Evolutionary conservation across 257 asterid species (phyloP), one percentile per base, ranked within the genome.

Genomic region (Gentiana macrophylla): DNA sequence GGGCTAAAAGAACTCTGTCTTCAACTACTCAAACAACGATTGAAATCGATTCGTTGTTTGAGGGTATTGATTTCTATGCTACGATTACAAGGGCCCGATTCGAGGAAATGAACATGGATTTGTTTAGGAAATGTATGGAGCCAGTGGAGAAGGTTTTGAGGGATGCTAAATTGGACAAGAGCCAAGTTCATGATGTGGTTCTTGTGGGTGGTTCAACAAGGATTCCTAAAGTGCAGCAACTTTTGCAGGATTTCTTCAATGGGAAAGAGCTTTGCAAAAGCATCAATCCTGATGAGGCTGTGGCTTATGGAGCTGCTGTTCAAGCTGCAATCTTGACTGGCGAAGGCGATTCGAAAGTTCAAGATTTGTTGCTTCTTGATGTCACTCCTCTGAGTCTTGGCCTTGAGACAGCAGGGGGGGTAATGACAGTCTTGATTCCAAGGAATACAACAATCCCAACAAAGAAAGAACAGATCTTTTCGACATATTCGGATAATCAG

Each of bases 201-300:
- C 54, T 70, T 10, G 72, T 70, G 33, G 76, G 76, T 12, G 75
- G 71, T 38, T 64, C 71, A n/a, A 70, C 75, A 35, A 36, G 75
- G n/a, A 70, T 70, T 4, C 75, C 75, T 32, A 70, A 70, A 57
- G 75, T 70, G 63, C 75, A 64, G 15, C 61, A 64, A n/a, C 35
- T 70, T 2, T 65, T 70, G 67, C 64, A 65, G n/a, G 75, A 70
- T 56, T 65, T 70, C 67, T 64, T 70, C 60, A 63, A 64, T 51
- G 70, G 75, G 13, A 70, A 70, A 64, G 75, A 64, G 51, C 75
- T 62, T 2, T 55, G 56, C 49, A 64, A 65, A 35, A 66, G 75
- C 12, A 49, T 64, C 32, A 64, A 70, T 70, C 67, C 74, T 8
- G 70, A 70, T 4, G 74, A 70, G 38, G 74, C 74, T 8, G 70